Evolutionary conservation across 805 yeast genomes (phyloP).

Genomic region (Teunomyces funiuensis): DNA sequence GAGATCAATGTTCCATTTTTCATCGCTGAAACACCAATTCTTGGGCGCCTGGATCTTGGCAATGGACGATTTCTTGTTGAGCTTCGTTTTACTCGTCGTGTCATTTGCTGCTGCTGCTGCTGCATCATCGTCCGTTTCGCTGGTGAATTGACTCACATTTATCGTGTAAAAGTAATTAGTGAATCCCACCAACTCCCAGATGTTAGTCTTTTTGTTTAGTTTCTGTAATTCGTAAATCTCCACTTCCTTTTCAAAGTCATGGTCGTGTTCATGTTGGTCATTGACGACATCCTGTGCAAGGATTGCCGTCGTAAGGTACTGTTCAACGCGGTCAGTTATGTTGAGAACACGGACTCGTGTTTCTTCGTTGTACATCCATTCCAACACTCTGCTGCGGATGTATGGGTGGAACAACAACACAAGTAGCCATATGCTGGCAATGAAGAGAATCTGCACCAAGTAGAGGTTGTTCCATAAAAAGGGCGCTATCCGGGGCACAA

Average conservation of each 20-base stretch:
- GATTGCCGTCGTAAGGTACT: constrained; percentile 19
- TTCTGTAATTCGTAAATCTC: constrained; percentile 71
- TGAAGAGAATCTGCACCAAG: constrained; percentile 18
- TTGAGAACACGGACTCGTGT: constrained; percentile 54
- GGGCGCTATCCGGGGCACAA: constrained; percentile 28
- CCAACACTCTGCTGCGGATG: constrained; percentile 47
- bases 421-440: constrained; percentile 51
- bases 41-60: constrained; percentile 54
- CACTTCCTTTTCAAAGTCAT: constrained; percentile 37
- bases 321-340: constrained; percentile 50
- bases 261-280: constrained; percentile 8
- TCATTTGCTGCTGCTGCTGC: background rate
- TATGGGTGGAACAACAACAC: constrained; percentile 51
- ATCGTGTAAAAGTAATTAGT: constrained; percentile 53
- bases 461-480: constrained; percentile 23
- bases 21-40: constrained; percentile 53
- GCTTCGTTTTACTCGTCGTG: constrained; percentile 1
- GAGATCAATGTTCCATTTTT: constrained; percentile 67
- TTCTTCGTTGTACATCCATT: constrained; percentile 58
- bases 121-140: background rate
- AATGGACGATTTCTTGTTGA: constrained; percentile 18
- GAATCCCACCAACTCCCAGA: constrained; percentile 67
- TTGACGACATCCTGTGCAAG: background rate
- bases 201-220: constrained; percentile 45
- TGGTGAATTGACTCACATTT: constrained; percentile 23